Evolutionary conservation across 345 rosid genomes (phyloP).

Genomic region (Salix viminalis): DNA sequence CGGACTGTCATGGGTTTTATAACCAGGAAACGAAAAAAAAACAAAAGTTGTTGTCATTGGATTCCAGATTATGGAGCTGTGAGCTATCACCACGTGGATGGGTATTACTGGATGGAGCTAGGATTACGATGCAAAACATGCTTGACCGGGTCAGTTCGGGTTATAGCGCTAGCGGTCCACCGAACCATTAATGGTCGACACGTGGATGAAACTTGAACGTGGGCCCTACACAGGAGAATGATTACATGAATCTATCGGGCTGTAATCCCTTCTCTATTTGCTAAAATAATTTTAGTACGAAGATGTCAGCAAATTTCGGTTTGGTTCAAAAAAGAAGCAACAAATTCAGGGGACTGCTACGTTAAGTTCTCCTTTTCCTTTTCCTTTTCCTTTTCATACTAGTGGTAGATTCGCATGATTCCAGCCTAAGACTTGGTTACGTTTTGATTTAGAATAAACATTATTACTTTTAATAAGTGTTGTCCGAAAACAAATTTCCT

Average conservation of each 20-base stretch:
- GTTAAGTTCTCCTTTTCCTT: too few species aligned
- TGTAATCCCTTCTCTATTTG: not conserved
- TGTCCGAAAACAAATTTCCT: too few species aligned
- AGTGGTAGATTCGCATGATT: not conserved
- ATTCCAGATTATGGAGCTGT: conserved; percentile 54
- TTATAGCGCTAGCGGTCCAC: conserved; percentile 13
- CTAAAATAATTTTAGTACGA: not conserved
- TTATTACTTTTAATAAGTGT: too few species aligned
- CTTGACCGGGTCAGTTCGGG: conserved; percentile 40
- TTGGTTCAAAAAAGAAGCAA: too few species aligned
- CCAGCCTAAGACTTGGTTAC: not conserved
- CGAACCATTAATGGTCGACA: conserved; percentile 26
- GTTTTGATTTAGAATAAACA: not conserved
- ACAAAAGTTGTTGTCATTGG: conserved; percentile 41
- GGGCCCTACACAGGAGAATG: not conserved
- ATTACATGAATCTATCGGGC: too few species aligned
- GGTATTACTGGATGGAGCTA: conserved; percentile 19
- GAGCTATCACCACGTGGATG: conserved; percentile 43
- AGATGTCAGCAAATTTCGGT: too few species aligned
- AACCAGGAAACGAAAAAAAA: conserved; percentile 9
- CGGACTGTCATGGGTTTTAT: conserved; percentile 36
- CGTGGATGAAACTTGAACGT: conserved; percentile 18
- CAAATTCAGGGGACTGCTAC: not conserved
- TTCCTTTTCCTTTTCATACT: too few species aligned
- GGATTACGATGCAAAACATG: conserved; percentile 38